Base-by-base conservation (phyloP, 2,329 filamentous ascomycete genomes). In the Metarhizium album region DNA sequence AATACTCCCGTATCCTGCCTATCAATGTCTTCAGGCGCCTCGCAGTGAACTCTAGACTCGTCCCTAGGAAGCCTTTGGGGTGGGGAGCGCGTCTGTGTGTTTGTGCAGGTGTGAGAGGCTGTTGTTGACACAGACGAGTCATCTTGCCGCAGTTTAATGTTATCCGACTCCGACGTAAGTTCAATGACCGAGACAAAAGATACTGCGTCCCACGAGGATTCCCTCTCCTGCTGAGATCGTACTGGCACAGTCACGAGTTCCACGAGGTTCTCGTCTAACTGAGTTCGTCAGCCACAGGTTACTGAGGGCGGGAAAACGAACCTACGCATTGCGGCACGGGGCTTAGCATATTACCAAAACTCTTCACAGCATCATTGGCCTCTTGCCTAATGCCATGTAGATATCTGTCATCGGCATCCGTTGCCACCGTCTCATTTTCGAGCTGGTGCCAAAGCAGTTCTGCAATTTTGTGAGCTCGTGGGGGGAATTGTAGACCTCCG, bases 371-470 rank as follows among this genome's bases (percentile, higher is more conserved):
- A 18, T 24, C 22, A 14, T 29, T 24, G 4, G 29, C 47, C 24
- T 52, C 22, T 40, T 42, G 22, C 8, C 46, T n/a, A 7, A 52
- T 22, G n/a, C 47, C 8, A 40, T 47, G 35, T 20, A 54, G 27
- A 45, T 47, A 45, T 33, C n/a, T n/a, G 43, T 54, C 37, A 24
- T 43, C 37, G 2, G 46, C 29, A 6, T 24, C 27, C 11, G 11
- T 16, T 33, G 29, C 24, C 22, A 3, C 6, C 23, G 13, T 46
- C n/a, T 52, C 47, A 27, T 49, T 47, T 45, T 47, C 47, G 20
- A 54, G 45, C 31, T 52, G 45, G 29, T 54, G 49, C 22, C 48
- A 29, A 35, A 54, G 22, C 8, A 54, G 45, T 13, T 37, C 42
- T 13, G 45, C 49, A 24, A 52, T 23, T 18, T 11, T 52, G 22